Conservation (phyloP, 208 protist genomes). For the Leishmania mexicana region DNA sequence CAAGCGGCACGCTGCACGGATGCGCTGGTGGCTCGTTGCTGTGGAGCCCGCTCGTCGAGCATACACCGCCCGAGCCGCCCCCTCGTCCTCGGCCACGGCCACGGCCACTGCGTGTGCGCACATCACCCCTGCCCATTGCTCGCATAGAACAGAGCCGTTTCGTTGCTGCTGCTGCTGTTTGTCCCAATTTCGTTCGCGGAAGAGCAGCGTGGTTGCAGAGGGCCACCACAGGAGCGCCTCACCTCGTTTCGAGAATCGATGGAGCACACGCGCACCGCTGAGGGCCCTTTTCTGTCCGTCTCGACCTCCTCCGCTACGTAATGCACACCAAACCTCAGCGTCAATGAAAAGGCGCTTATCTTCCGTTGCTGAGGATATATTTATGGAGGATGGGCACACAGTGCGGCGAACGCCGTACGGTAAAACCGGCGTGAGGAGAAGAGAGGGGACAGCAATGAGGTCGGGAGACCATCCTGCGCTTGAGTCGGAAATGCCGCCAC, state of each 20-base stretch:
- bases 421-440: not conserved
- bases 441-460: not conserved
- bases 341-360: not conserved
- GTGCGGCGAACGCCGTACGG: not conserved
- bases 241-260: not conserved
- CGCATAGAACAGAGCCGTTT: not conserved
- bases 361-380: not conserved
- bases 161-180: not conserved
- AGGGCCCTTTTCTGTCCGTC: not conserved
- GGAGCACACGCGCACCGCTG: not conserved
- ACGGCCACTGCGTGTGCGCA: slow-evolving; percentile 19
- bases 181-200: too few species aligned
- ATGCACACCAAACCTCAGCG: not conserved
- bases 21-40: slow-evolving; percentile 50
- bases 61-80: slow-evolving; percentile 18
- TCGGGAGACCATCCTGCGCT: not conserved
- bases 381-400: not conserved
- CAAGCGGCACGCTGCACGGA: slow-evolving; percentile 85
- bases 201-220: not conserved
- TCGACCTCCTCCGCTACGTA: not conserved
- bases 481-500: not conserved
- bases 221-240: too few species aligned
- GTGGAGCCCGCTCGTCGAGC: slow-evolving; percentile 34
- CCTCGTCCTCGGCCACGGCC: slow-evolving; percentile 35
- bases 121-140: slow-evolving; percentile 19